phyloP scores from a whole-genome alignment of 176 grass and related monocot species.

The Elaeis guineensis region DNA sequence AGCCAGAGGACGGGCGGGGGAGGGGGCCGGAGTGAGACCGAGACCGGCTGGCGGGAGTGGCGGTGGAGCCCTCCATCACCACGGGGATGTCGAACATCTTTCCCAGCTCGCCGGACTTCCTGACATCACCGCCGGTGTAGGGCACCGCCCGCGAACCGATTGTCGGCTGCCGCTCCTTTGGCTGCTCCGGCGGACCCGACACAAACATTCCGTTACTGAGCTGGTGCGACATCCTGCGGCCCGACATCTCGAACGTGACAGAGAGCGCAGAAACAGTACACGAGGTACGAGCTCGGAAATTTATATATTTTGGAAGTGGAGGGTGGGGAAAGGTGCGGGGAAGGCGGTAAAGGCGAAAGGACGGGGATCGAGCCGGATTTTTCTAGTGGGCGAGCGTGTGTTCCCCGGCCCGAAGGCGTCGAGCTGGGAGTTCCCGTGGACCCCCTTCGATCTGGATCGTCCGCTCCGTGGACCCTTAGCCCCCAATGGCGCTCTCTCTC shows the following conservation, averaged over 20 bases:
- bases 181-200: slow-evolving; percentile 71
- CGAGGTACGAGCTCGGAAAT: too few species aligned
- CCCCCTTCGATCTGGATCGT: too few species aligned
- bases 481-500: too few species aligned
- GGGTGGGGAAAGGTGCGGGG: too few species aligned
- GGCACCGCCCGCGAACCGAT: slow-evolving; percentile 43
- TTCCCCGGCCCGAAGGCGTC: too few species aligned
- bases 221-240: slow-evolving; percentile 42
- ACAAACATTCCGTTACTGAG: slow-evolving; percentile 71
- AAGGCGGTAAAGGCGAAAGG: too few species aligned
- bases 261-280: slow-evolving; percentile 6
- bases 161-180: slow-evolving; percentile 35
- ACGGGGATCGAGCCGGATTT: too few species aligned
- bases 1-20: slow-evolving; percentile 35
- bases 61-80: slow-evolving; percentile 7
- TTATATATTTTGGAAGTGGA: too few species aligned
- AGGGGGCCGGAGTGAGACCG: slow-evolving; percentile 36
- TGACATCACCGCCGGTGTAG: slow-evolving; percentile 77
- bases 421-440: too few species aligned
- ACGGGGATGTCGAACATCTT: slow-evolving; percentile 79
- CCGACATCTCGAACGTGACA: slow-evolving; percentile 1
- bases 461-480: too few species aligned
- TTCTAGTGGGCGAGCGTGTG: too few species aligned
- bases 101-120: slow-evolving; percentile 62
- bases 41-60: slow-evolving; percentile 31